Evolutionary conservation across 2,329 filamentous ascomycete genomes (phyloP).

Genomic region (Alternaria sp.): DNA sequence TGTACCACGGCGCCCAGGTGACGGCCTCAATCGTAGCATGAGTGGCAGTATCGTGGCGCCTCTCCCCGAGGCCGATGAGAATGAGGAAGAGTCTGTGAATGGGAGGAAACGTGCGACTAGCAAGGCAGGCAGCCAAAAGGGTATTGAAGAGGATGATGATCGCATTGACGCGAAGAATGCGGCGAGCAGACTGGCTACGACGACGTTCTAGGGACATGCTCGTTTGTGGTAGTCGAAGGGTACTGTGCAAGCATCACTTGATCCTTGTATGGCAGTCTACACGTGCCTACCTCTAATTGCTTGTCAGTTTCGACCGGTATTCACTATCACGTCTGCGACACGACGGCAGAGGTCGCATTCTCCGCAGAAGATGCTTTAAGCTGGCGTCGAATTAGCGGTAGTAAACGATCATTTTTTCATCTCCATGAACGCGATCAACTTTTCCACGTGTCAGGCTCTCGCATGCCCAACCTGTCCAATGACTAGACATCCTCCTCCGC

Average conservation of each 20-base stretch:
- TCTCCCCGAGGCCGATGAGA: slow-evolving; percentile 68
- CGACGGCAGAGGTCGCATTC: background rate
- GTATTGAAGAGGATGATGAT: slow-evolving; percentile 87
- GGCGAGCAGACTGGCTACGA: slow-evolving; percentile 89
- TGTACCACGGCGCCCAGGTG: slow-evolving; percentile 76
- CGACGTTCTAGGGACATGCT: slow-evolving; percentile 72
- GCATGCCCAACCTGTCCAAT: background rate
- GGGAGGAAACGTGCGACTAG: slow-evolving; percentile 57
- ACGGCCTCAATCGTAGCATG: slow-evolving; percentile 78
- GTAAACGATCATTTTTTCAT: background rate
- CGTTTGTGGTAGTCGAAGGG: slow-evolving; percentile 14
- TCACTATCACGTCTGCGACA: background rate
- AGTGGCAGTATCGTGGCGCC: slow-evolving; percentile 69
- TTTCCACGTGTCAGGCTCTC: background rate
- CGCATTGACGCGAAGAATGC: slow-evolving; percentile 94
- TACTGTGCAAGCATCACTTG: too few relatives aligned
- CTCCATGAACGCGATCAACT: background rate
- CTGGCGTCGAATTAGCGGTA: background rate
- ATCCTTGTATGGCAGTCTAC: slow-evolving; percentile 2
- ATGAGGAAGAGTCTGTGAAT: slow-evolving; percentile 54
- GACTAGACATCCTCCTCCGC: background rate
- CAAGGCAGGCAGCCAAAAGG: slow-evolving; percentile 61
- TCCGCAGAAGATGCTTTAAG: background rate
- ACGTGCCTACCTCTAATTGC: background rate
- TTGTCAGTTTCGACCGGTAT: background rate